Evolutionary conservation across 2,329 filamentous ascomycete genomes (phyloP).

Genomic region (Raffaelea albimanens): DNA sequence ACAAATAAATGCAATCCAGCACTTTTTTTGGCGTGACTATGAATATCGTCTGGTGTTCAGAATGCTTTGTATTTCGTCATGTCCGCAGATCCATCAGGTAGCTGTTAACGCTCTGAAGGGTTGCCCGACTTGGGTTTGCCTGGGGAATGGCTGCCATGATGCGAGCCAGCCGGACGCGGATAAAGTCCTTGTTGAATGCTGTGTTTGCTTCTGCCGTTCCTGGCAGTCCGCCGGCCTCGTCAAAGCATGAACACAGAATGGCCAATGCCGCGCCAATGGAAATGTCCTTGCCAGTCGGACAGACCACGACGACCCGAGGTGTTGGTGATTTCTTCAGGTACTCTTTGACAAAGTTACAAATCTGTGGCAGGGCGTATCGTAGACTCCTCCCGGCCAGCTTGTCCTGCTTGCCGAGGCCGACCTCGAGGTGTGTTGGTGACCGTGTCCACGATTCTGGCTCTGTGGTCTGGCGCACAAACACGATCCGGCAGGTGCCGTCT

Average conservation of each 20-base stretch:
- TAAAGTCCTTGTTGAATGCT: conserved; percentile 60
- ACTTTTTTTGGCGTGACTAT: neutral
- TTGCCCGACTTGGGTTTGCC: conserved; percentile 75
- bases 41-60: neutral
- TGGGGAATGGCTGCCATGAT: conserved; percentile 72
- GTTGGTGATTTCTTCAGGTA: conserved; percentile 21
- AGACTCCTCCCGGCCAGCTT: conserved; percentile 79
- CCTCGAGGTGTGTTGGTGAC: conserved; percentile 32
- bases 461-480: conserved; percentile 32
- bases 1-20: neutral
- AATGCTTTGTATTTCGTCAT: neutral
- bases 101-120: conserved; percentile 84
- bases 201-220: conserved; percentile 10
- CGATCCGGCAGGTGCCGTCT: conserved; percentile 22
- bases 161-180: conserved; percentile 69
- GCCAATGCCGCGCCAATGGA: conserved; percentile 70
- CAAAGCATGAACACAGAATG: conserved; percentile 63
- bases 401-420: conserved; percentile 54
- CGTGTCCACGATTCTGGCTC: conserved; percentile 32
- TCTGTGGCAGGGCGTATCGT: conserved; percentile 56
- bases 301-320: conserved; percentile 55
- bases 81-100: conserved; percentile 62
- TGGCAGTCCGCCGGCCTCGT: conserved; percentile 31
- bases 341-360: conserved; percentile 45
- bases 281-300: conserved; percentile 70